Base-by-base conservation (phyloP, 129 eudicot species). In the Calendula officinalis region DNA sequence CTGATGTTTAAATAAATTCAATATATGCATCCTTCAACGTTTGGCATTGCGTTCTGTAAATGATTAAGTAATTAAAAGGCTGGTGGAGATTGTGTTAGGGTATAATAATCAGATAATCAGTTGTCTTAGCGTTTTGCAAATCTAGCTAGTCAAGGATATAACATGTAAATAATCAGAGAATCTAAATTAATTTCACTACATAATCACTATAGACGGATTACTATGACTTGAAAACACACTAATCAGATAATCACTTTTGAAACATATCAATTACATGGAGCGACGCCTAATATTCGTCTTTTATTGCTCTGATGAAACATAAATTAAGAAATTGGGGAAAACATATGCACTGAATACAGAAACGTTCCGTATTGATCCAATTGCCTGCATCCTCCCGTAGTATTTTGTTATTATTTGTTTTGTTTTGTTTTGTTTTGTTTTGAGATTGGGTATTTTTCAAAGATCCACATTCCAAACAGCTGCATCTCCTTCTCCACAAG, bases 401-500 rank as follows among this genome's bases (percentile, higher is more conserved):
- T 15, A 52, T 12, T 39, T 69, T 38, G 38, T 69, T 68, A 27
- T 60, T 70, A 50, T 60, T 30, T 39, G 69, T 67, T 13, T 6
- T 59, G 13, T 70, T 52, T 48, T 38, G 45, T n/a, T 60, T 30
- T 39, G 69, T 67, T 13, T 6, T 59, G 13, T 70, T 52, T 48
- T 38, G 45, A 36, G 8, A 16, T 36, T 11, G 12, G 10, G 40
- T 48, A 36, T 48, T 16, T 9, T 36, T 60, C 68, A 80, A 17
- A 86, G 72, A 60, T 71, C 68, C 62, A 77, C 77, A 66, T 75
- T 72, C 95, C 95, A 86, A 41, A 86, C 73, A 49, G 79, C 84
- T n/a, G 27, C 79, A 9, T 80, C 82, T 62, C 83, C 95, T 80
- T 86, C 89, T 61, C 95, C 95, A 54, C 95, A 83, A 8, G 77